Conservation (phyloP, 352 stramenopile species). For the Phytophthora europaea region DNA sequence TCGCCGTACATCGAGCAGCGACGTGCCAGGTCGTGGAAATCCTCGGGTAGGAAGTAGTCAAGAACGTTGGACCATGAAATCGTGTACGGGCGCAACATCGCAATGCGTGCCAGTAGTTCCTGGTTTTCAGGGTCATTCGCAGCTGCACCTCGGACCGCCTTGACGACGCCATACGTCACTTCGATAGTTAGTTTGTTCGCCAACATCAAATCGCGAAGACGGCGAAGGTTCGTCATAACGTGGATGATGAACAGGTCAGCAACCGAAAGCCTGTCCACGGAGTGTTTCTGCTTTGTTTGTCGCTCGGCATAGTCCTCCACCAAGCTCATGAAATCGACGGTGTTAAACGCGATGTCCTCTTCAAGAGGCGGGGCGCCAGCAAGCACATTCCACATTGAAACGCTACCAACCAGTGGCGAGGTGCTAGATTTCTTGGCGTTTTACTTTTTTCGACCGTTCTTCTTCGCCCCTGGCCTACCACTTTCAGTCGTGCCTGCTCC, state of each 20-base stretch:
- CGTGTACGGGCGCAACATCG: conserved; percentile 29
- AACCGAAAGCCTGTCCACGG: conserved; percentile 15
- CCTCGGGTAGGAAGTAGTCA: conserved; percentile 29
- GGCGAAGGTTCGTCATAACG: conserved; percentile 18
- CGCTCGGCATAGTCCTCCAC: conserved; percentile 12
- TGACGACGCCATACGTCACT: conserved; percentile 19
- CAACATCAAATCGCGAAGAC: conserved; percentile 20
- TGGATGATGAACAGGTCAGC: conserved; percentile 28
- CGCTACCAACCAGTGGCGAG: background rate
- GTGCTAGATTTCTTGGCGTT: background rate
- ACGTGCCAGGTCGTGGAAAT: conserved; percentile 35
- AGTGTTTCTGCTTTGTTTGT: conserved; percentile 8
- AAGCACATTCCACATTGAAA: conserved; percentile 16
- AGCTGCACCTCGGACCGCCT: conserved; percentile 6
- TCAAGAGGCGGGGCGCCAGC: conserved; percentile 9
- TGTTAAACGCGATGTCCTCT: conserved; percentile 8
- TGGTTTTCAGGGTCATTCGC: conserved; percentile 8
- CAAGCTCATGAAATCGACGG: conserved; percentile 12
- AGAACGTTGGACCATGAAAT: conserved; percentile 37
- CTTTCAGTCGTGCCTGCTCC: background rate
- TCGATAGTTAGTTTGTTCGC: conserved; percentile 18
- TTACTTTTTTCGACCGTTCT: conserved; percentile 7
- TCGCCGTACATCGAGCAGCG: background rate
- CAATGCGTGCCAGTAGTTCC: conserved; percentile 15
- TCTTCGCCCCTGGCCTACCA: background rate